Base-by-base conservation (phyloP, 2,329 filamentous ascomycete species). In the Alternaria ventricosa region DNA sequence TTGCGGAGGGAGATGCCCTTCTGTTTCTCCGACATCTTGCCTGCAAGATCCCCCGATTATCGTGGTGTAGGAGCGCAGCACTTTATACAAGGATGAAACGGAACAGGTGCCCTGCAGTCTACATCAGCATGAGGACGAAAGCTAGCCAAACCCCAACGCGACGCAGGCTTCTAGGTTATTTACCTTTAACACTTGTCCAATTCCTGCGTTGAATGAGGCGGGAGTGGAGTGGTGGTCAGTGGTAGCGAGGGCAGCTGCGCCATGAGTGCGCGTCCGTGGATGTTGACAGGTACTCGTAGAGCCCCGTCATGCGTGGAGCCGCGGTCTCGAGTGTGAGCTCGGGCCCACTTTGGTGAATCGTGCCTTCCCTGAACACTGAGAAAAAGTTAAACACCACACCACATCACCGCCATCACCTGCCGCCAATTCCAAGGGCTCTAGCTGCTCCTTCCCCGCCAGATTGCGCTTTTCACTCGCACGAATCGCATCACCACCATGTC, bases 1-100 rank as follows among this genome's bases (percentile, higher is more conserved):
- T 88, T 89, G 75, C 88, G 86, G 68, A 90, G 84, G 58, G 88
- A 90, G 69, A 90, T 84, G 53, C 87, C 87, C 73, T 84, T 84
- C 60, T 80, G 81, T 72, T 82, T 80, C 25, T 83, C 82, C 71
- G 87, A 86, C 82, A 87, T 81, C 54, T 60, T 73, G 69, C 61
- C 66, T 62, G 66, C 61, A 69, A 63, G 64, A 57, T 51, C 8
- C 25, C 33, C 22, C 27, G 54, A 15, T 13, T 55, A 12, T 9
- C 1, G 55, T 43, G 58, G 41, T 25, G 28, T 45, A 27, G 27
- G 54, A 22, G 28, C 57, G 28, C 11, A 41, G 36, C 36, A 18
- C 36, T 41, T 41, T 41, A 41, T 18, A 18, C 36, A 41, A 41
- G 36, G 36, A 41, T 41, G 36, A 41, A 41, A 41, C 36, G 15